Conservation (phyloP, 345 rosid genomes). For the Geranium brycei region DNA sequence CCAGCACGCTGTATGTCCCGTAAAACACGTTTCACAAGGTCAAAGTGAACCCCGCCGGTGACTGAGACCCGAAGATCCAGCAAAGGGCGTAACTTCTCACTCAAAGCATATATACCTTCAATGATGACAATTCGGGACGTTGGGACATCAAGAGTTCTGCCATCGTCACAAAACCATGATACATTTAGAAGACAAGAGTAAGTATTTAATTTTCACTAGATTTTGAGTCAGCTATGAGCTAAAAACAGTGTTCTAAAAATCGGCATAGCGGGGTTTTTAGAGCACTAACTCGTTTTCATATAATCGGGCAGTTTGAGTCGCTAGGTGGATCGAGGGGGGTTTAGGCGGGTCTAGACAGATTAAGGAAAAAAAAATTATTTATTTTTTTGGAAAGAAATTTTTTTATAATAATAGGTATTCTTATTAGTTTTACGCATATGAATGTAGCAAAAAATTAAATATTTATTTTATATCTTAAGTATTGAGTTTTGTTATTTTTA, state of each 20-base stretch:
- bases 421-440: not conserved
- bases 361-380: too few relatives aligned
- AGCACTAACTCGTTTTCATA: too few relatives aligned
- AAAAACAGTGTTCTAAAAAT: not conserved
- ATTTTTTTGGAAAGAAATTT: too few relatives aligned
- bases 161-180: constrained; percentile 8
- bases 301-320: too few relatives aligned
- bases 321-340: too few relatives aligned
- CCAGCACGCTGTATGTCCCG: constrained; percentile 98
- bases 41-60: constrained; percentile 97
- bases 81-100: constrained; percentile 72
- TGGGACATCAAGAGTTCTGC: constrained; percentile 80
- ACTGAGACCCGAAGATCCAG: constrained; percentile 86
- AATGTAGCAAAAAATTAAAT: constrained; percentile 4
- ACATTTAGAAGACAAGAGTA: not conserved
- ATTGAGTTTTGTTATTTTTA: too few relatives aligned
- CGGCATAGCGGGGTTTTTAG: not conserved
- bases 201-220: too few relatives aligned
- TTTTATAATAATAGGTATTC: too few relatives aligned
- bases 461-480: too few relatives aligned
- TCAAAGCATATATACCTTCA: constrained; percentile 93
- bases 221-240: too few relatives aligned
- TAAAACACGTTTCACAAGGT: constrained; percentile 92
- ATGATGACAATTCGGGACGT: constrained; percentile 84
- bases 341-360: too few relatives aligned